phyloP scores from a whole-genome alignment of 441 rosid species.

The Rhodomyrtus psidioides region DNA sequence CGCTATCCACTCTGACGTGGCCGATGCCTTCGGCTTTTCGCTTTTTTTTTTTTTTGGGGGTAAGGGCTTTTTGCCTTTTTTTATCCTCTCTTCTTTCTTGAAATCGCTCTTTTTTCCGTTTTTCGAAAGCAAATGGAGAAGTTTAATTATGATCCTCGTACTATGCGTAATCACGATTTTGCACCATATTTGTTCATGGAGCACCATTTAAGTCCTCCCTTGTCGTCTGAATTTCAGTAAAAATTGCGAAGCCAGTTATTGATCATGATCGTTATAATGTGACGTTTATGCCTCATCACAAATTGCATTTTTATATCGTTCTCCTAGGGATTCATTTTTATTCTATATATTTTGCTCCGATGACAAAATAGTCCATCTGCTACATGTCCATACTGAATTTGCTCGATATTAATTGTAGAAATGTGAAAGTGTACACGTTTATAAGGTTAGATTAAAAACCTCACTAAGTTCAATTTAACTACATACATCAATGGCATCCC shows the following conservation, averaged over 20 bases:
- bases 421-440: not conserved
- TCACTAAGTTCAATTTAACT: not conserved
- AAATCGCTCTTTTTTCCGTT: not conserved
- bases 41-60: too few species aligned
- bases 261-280: too few species aligned
- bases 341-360: not conserved
- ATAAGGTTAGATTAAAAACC: not conserved
- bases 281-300: too few species aligned
- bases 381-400: not conserved
- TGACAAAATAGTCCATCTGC: not conserved
- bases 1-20: not conserved
- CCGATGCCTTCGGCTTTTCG: not conserved
- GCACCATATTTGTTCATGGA: not conserved
- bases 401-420: not conserved
- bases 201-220: not conserved
- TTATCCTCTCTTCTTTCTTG: not conserved
- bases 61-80: not conserved
- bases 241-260: too few species aligned
- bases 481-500: not conserved
- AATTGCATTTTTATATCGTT: too few species aligned
- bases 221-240: not conserved
- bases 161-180: not conserved
- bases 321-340: too few species aligned
- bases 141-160: not conserved
- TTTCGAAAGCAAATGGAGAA: not conserved